Evolutionary conservation across 495 filamentous ascomycete species (phyloP).

Genomic region (Daldinia grandis): DNA sequence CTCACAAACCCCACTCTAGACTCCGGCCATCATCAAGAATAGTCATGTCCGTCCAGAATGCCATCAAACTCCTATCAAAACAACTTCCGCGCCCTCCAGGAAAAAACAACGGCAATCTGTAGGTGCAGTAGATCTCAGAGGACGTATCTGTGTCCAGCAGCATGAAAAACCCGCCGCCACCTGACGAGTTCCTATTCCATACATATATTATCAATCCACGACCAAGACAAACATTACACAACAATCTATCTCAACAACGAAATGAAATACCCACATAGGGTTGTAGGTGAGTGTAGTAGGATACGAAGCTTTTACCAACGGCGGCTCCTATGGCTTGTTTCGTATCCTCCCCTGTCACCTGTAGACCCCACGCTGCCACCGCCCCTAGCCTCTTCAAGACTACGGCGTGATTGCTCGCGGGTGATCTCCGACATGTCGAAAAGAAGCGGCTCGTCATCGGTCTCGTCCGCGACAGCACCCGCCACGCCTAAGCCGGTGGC

Average conservation of each 20-base stretch:
- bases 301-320: constrained; percentile 41
- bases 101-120: constrained; percentile 38
- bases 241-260: constrained; percentile 20
- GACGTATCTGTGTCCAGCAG: constrained; percentile 10
- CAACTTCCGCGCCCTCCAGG: constrained; percentile 27
- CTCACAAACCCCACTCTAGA: constrained; percentile 44
- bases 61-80: constrained; percentile 33
- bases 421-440: constrained; percentile 91
- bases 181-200: constrained; percentile 8
- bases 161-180: neutral
- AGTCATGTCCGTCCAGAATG: constrained; percentile 32
- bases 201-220: constrained; percentile 8
- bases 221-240: constrained; percentile 15
- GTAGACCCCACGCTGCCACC: constrained; percentile 52
- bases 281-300: neutral
- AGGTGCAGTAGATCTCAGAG: constrained; percentile 31
- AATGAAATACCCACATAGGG: constrained; percentile 5
- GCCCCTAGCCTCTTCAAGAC: constrained; percentile 73
- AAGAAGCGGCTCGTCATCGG: constrained; percentile 81
- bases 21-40: constrained; percentile 40
- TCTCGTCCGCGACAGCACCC: constrained; percentile 54
- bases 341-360: constrained; percentile 46
- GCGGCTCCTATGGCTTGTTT: constrained; percentile 43
- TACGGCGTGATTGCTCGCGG: constrained; percentile 67
- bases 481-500: constrained; percentile 60